Evolutionary conservation across 345 rosid genomes (phyloP).

Genomic region (Corchorus capsularis): DNA sequence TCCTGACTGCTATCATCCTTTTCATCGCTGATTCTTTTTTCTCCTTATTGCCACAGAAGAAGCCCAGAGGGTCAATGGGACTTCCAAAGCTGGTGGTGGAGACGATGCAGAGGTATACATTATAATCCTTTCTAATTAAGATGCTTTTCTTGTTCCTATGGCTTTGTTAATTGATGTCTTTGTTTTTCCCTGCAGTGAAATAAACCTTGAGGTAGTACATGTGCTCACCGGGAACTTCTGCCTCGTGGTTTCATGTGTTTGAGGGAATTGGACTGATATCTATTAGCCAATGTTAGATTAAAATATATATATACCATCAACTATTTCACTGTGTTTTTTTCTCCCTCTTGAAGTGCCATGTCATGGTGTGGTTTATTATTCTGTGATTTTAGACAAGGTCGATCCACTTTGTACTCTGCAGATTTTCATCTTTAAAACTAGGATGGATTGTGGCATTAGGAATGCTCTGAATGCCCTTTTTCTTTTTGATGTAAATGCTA

Average conservation of each 20-base stretch:
- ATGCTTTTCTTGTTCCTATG: background rate
- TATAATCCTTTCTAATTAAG: background rate
- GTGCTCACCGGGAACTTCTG: background rate
- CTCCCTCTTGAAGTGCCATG: background rate
- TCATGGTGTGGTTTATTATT: background rate
- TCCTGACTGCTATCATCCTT: background rate
- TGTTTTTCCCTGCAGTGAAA: slow-evolving; percentile 1
- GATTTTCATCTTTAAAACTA: background rate
- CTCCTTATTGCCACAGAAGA: slow-evolving; percentile 29
- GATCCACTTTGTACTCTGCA: background rate
- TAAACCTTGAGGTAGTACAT: background rate
- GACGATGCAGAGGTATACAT: slow-evolving; percentile 32
- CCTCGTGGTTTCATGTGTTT: background rate
- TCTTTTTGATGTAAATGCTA: background rate
- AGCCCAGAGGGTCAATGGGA: slow-evolving; percentile 30
- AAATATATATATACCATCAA: background rate
- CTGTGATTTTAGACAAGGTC: background rate
- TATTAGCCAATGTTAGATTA: background rate
- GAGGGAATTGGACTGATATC: background rate
- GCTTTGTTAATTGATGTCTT: background rate
- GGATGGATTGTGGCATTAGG: background rate
- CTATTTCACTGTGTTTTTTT: background rate
- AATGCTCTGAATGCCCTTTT: background rate
- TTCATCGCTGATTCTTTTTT: background rate
- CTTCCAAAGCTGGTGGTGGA: slow-evolving; percentile 27